A percentile compares a stretch with the other conserved stretches of the same genome.
Evolutionary conservation across 495 filamentous ascomycete species (phyloP).

Genomic region (Tuber aestivum): DNA sequence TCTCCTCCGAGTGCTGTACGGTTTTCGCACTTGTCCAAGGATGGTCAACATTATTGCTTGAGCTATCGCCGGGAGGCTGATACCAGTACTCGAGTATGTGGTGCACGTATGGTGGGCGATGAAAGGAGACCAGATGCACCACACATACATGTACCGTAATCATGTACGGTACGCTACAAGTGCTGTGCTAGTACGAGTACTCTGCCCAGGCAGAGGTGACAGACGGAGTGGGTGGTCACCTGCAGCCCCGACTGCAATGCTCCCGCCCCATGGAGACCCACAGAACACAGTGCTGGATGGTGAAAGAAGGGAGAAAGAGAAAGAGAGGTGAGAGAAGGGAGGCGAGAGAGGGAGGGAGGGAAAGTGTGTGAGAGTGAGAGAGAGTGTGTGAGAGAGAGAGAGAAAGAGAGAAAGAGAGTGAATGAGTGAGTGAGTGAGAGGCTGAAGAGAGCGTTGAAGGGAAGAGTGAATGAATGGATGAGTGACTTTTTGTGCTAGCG

Average conservation of each 20-base stretch:
- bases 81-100: no score
- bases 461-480: background rate
- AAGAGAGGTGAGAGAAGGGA: no score
- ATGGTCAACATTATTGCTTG: conserved; percentile 20
- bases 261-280: conserved; percentile 38
- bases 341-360: no score
- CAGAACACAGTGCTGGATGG: conserved; percentile 9
- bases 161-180: conserved; percentile 10
- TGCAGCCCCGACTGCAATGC: conserved; percentile 35
- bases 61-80: conserved; percentile 7
- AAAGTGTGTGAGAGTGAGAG: no score
- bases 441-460: background rate
- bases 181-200: no score
- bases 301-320: background rate
- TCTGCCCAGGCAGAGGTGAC: conserved; percentile 6
- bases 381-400: no score
- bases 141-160: conserved; percentile 25
- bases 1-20: conserved; percentile 6
- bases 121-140: conserved; percentile 18
- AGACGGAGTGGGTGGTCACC: conserved; percentile 25
- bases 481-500: background rate
- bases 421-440: background rate
- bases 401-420: no score
- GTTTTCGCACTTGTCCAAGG: conserved; percentile 13
- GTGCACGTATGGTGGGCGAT: conserved; percentile 20